Base-by-base conservation (phyloP, 2,329 filamentous ascomycete species). In the Aschersonia sp. region DNA sequence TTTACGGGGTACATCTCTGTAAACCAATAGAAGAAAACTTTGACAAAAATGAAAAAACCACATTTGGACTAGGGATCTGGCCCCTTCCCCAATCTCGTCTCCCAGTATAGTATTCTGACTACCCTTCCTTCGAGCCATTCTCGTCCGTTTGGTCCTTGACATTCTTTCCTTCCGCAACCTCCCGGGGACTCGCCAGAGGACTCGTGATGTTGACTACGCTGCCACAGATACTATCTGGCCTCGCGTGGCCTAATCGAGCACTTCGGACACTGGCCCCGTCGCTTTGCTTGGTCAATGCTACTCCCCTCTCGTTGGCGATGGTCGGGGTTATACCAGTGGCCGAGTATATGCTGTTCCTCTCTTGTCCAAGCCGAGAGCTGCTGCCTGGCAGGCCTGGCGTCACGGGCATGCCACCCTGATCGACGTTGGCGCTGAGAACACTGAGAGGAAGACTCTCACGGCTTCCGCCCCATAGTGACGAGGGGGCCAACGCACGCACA, bases 261-360 rank as follows among this genome's bases (percentile, higher is more conserved):
- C 87, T 94, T 47, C 86, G 76, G 32, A 94, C 70, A 58, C 87
- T 94, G 8, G 81, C 79, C 1, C 78, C 85, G 54, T 94, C 87
- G 5, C 74, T 78, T 44, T 72, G 70, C 50, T 79, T 78, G 31
- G 83, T 78, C 58, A 94, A 90, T 52, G 84, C 77, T 63, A 86
- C 94, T 60, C 84, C 90, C 45, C 89, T 75, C 58, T 95, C 89
- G 49, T 83, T 83, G 6, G 76, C 70, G 6, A 86, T 64, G 10
- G 78, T 75, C 5, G 82, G 80, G 1, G 76, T 76, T 4, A 79
- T 71, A 11, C 84, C 85, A 0, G 83, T 81, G 0, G 81, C 75
- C 0, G 85, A 88, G 66, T 95, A 95, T 46, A 96, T 79, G 60
- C 83, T 87, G 12, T 81, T 79, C n/a, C 85, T 74, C 62, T 88